Conservation (phyloP, 2,329 filamentous ascomycete genomes). For the Pseudogymnoascus sp. region DNA sequence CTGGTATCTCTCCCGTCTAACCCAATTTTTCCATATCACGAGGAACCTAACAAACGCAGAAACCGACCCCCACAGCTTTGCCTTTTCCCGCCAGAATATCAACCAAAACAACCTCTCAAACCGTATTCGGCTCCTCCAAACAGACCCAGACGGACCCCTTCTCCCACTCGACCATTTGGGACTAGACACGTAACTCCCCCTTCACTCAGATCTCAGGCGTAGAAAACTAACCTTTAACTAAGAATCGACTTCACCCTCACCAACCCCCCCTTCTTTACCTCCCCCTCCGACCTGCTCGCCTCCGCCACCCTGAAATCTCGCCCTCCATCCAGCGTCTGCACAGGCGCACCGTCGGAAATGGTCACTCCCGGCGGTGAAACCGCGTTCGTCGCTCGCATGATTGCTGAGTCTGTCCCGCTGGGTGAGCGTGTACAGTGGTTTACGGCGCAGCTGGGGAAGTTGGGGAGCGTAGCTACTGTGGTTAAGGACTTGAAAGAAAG, state of each 20-base stretch:
- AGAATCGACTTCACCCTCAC: slow-evolving; percentile 79
- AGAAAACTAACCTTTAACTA: slow-evolving; percentile 16
- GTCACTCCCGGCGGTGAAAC: slow-evolving; percentile 70
- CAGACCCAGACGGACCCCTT: slow-evolving; percentile 42
- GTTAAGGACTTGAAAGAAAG: slow-evolving; percentile 51
- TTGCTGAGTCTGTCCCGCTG: slow-evolving; percentile 57
- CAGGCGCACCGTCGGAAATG: slow-evolving; percentile 78
- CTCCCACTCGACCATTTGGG: slow-evolving; percentile 48
- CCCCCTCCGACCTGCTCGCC: slow-evolving; percentile 55
- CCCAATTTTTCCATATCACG: slow-evolving; percentile 18
- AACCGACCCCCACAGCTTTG: slow-evolving; percentile 62
- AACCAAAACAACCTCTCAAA: slow-evolving; percentile 52
- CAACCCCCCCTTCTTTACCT: slow-evolving; percentile 92
- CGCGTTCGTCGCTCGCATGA: slow-evolving; percentile 61
- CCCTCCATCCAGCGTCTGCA: slow-evolving; percentile 63
- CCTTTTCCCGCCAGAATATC: slow-evolving; percentile 60
- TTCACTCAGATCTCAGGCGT: background rate
- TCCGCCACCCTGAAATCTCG: slow-evolving; percentile 58
- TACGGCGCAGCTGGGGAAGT: slow-evolving; percentile 80
- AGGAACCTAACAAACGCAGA: slow-evolving; percentile 39
- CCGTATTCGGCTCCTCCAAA: slow-evolving; percentile 56
- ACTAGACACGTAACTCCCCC: slow-evolving; percentile 28
- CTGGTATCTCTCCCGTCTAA: slow-evolving; percentile 34
- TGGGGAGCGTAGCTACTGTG: slow-evolving; percentile 55
- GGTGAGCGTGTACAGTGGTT: slow-evolving; percentile 69